Evolutionary conservation across 2,329 filamentous ascomycete species (phyloP).

Genomic region (Dothistroma pini): DNA sequence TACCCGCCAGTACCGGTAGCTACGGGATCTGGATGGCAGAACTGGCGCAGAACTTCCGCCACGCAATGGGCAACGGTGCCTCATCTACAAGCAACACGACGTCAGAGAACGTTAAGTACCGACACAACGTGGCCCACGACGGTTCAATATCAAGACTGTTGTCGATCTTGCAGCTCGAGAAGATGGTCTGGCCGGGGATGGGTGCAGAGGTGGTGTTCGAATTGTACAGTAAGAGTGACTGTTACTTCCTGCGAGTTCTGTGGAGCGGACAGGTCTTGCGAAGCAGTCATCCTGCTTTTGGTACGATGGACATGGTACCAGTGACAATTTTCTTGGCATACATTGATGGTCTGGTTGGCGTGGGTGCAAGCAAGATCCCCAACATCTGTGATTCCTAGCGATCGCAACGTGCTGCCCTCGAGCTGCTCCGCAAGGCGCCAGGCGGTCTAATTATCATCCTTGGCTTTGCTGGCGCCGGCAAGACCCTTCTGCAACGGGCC

Average conservation of each 20-base stretch:
- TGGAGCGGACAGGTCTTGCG: conserved; percentile 65
- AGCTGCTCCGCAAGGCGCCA: no score
- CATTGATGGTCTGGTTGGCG: conserved; percentile 67
- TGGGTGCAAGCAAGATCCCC: conserved; percentile 42
- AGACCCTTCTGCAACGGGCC: no score
- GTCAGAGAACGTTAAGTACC: conserved; percentile 48
- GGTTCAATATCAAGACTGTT: conserved; percentile 66
- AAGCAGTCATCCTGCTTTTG: conserved; percentile 67
- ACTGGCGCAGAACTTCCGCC: conserved; percentile 61
- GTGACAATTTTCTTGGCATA: conserved; percentile 63
- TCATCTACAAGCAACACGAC: conserved; percentile 19
- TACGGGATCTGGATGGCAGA: conserved; percentile 74
- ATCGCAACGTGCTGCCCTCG: no score
- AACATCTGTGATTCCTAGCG: conserved; percentile 31
- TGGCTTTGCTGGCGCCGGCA: no score
- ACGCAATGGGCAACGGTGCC: conserved; percentile 41
- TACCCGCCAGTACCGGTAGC: conserved; percentile 58
- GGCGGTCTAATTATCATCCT: no score
- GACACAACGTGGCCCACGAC: conserved; percentile 79
- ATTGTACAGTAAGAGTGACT: conserved; percentile 53
- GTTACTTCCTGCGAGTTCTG: conserved; percentile 60
- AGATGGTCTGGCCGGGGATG: conserved; percentile 85
- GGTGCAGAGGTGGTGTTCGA: conserved; percentile 76
- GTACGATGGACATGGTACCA: conserved; percentile 67
- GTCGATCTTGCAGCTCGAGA: conserved; percentile 65